phyloP scores from a whole-genome alignment of 305 asterid genomes.

The Lippia alba region DNA sequence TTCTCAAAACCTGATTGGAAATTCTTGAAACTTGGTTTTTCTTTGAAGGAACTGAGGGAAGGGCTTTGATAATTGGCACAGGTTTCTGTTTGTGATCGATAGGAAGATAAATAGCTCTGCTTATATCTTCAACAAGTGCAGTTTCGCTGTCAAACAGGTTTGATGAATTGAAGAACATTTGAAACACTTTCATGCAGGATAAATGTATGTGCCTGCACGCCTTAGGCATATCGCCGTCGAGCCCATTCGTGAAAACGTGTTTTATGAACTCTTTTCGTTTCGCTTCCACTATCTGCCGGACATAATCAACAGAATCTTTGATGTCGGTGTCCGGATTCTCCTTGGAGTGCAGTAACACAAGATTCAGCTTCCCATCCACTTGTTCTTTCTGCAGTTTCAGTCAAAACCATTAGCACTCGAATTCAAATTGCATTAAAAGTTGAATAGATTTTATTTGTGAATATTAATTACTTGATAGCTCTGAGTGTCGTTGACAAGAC shows the following conservation, averaged over 20 bases:
- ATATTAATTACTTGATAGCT: conserved; percentile 55
- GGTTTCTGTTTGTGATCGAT: conserved; percentile 17
- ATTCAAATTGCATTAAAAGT: too few relatives aligned
- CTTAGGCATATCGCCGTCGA: conserved; percentile 33
- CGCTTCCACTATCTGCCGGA: conserved; percentile 34
- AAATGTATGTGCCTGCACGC: conserved; percentile 52
- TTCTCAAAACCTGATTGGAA: conserved; percentile 4
- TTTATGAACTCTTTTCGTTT: conserved; percentile 52
- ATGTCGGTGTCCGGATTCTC: conserved; percentile 41
- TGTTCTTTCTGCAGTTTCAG: conserved; percentile 54
- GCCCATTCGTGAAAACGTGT: conserved; percentile 39
- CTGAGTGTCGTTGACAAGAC: conserved; percentile 59
- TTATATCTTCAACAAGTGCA: conserved; percentile 49
- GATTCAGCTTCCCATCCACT: conserved; percentile 59
- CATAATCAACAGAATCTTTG: conserved; percentile 48
- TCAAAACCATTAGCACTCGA: background rate
- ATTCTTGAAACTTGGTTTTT: conserved; percentile 1
- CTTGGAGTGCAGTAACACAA: conserved; percentile 52
- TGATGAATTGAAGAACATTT: conserved; percentile 61
- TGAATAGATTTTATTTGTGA: too few relatives aligned
- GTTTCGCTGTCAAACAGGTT: conserved; percentile 52
- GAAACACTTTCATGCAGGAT: conserved; percentile 54
- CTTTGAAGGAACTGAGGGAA: conserved; percentile 7
- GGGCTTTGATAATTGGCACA: conserved; percentile 30
- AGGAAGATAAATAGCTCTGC: conserved; percentile 57